Evolutionary conservation across 441 rosid genomes (phyloP).

Genomic region (Melianthus villosus): DNA sequence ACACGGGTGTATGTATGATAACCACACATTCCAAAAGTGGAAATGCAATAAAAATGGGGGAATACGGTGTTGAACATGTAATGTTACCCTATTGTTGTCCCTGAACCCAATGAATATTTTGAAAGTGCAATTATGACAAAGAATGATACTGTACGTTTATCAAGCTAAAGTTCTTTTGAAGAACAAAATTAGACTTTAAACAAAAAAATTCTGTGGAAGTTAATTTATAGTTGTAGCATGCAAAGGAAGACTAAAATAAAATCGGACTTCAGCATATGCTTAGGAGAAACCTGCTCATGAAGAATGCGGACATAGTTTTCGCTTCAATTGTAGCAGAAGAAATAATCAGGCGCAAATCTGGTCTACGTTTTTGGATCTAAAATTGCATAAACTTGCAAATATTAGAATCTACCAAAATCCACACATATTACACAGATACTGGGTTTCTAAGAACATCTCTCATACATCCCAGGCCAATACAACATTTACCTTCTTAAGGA

Average conservation of each 20-base stretch:
- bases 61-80: too few relatives aligned
- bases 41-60: too few relatives aligned
- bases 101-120: too few relatives aligned
- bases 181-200: too few relatives aligned
- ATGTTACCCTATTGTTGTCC: too few relatives aligned
- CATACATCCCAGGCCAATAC: not conserved
- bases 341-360: slow-evolving; percentile 75
- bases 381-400: slow-evolving; percentile 9
- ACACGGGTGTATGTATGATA: too few relatives aligned
- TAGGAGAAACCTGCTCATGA: slow-evolving; percentile 44
- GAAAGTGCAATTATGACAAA: too few relatives aligned
- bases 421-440: slow-evolving; percentile 3
- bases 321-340: slow-evolving; percentile 96
- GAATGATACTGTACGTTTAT: too few relatives aligned
- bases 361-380: slow-evolving; percentile 73
- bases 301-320: slow-evolving; percentile 66
- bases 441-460: slow-evolving; percentile 2
- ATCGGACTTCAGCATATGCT: slow-evolving; percentile 8
- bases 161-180: too few relatives aligned
- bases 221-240: too few relatives aligned
- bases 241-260: not conserved
- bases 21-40: too few relatives aligned
- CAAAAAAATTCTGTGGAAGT: too few relatives aligned
- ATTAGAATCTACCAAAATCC: slow-evolving; percentile 3
- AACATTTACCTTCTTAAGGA: slow-evolving; percentile 60